Base-by-base conservation (phyloP, 2,329 filamentous ascomycete species). In the Aureobasidium sp. region DNA sequence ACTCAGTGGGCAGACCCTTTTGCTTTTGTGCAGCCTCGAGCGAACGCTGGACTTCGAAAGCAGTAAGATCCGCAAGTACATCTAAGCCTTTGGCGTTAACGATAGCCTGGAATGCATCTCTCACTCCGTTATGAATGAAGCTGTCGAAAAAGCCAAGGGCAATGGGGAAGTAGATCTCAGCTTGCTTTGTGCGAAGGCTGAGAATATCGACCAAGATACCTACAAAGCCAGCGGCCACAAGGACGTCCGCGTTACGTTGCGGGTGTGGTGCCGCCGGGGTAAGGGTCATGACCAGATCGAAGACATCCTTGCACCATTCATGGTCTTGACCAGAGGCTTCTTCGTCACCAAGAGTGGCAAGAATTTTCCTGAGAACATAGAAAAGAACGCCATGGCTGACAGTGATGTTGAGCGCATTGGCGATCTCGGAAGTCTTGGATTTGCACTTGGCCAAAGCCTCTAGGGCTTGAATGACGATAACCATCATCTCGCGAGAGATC, bases 381-480 rank as follows among this genome's bases (percentile, higher is more conserved):
- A 97, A 88, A 48, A 99, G 81, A 34, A 97, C 88, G 15, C 94
- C 95, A 69, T 99, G 95, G 69, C 96, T 97, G 41, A 97, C 93
- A 68, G 93, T 96, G 60, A 95, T 90, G 70, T 91, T 96, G 45
- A 99, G 79, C n/a, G 94, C 91, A 45, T 90, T 87, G 66, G 91
- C 87, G 27, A 99, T 88, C 72, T 99, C 94, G 37, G 85, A 79
- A 34, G 87, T 84, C 70, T 91, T 92, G 62, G 82, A 78, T 68
- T 89, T 87, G 71, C 90, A 90, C 70, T 86, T 88, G 7, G 90
- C 86, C 62, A 99, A 81, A n/a, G 90, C 89, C 72, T 97, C 91
- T 56, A 99, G 80, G 0, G 93, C 83, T 57, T 85, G 84, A 58
- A 99, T 80, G 8, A 91, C 89, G 64, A 92, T 85, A 2, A 90